Evolutionary conservation across 2,329 filamentous ascomycete genomes (phyloP), one percentile per base, ranked within the genome.

Genomic region (Arthrobotrys musiformis): DNA sequence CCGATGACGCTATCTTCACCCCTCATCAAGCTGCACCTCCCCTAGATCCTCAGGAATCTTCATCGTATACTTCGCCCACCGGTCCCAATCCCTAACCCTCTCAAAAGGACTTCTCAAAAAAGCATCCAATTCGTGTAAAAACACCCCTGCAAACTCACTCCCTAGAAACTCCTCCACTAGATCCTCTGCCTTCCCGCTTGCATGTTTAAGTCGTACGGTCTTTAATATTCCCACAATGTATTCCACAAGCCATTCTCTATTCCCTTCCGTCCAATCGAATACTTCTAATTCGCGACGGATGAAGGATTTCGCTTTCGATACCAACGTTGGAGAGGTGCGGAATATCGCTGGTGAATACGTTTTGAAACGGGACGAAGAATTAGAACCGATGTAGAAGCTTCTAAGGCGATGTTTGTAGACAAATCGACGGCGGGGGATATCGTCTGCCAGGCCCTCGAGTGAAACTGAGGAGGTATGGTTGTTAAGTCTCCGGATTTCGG

Each of bases 141-240:
- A 93, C 42, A 97, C 83, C 17, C 86, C 86, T 1, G 93, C 89
- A 82, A 93, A 89, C 17, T 91, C 88, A 68, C 90, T 86, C 0
- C 93, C 93, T 2, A 97, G 81, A 79, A 93, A 95, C 58, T 95
- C 92, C 22, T 88, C 85, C 40, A 97, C 83, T 84, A 97, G 87
- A 46, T 92, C 89, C 82, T 95, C 92, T 0, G 93, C 93, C 80
- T 92, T 89, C 0, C 93, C 93, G 42, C 88, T 87, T 78, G 91
- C 92, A 2, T 89, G 92, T 9, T 54, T 61, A 3, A 94, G 86
- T 81, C 97, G 93, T 15, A 95, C 89, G 0, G 90, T 92, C 82
- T 92, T 94, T 73, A 97, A 84, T 22, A 97, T 91, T 8, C 91
- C 91, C 44, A 97, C 84, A 64, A 97, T 89, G 82, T 96, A 97